phyloP scores from a whole-genome alignment of 192 early-diverging fungal genomes.

The Radiomyces spectabilis region DNA sequence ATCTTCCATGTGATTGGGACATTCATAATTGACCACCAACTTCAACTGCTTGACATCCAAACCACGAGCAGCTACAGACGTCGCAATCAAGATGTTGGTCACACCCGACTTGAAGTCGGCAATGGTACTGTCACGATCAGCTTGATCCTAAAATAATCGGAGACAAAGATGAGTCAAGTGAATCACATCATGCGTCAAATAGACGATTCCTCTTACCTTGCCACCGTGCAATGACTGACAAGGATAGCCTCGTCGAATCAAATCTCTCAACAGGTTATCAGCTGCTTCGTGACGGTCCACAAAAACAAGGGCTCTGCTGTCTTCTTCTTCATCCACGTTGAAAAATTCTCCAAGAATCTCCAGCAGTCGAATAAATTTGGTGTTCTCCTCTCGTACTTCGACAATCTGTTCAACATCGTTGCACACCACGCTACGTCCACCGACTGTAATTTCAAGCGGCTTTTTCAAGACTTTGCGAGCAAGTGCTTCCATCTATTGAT shows the following conservation, averaged over 20 bases:
- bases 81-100: constrained; percentile 89
- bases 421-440: constrained; percentile 84
- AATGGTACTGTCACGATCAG: constrained; percentile 87
- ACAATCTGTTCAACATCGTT: constrained; percentile 86
- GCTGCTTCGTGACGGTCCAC: constrained; percentile 94
- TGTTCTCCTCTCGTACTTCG: constrained; percentile 75
- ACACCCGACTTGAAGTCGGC: constrained; percentile 89
- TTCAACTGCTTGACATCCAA: constrained; percentile 92
- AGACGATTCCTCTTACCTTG: constrained; percentile 57
- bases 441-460: constrained; percentile 93
- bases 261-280: constrained; percentile 78
- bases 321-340: constrained; percentile 53
- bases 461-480: constrained; percentile 86
- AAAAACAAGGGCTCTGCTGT: constrained; percentile 80
- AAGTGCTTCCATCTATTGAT: constrained; percentile 77
- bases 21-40: constrained; percentile 93
- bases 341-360: constrained; percentile 83
- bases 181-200: no score
- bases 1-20: constrained; percentile 97
- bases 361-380: constrained; percentile 81
- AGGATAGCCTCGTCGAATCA: constrained; percentile 78
- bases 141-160: constrained; percentile 47
- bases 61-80: constrained; percentile 92
- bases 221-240: constrained; percentile 94
- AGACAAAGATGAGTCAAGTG: background rate